phyloP scores from a whole-genome alignment of 208 protist species.

The Acanthamoeba healyi region DNA sequence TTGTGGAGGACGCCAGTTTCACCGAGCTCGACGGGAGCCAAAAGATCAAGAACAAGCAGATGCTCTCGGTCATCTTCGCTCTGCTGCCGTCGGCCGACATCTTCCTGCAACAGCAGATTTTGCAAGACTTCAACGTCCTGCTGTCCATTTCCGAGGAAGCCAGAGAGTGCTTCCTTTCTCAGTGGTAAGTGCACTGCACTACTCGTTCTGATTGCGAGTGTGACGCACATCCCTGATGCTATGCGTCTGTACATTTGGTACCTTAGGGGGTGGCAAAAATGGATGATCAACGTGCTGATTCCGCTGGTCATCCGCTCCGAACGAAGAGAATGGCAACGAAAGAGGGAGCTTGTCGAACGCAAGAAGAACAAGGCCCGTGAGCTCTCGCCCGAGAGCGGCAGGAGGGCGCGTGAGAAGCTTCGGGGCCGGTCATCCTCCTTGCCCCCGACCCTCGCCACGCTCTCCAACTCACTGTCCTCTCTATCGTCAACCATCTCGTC shows the following conservation, averaged over 20 bases:
- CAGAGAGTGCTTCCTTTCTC: constrained; percentile 63
- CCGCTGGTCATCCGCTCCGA: constrained; percentile 60
- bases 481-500: constrained; percentile 38
- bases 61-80: constrained; percentile 52
- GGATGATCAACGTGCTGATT: constrained; percentile 40
- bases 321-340: constrained; percentile 7
- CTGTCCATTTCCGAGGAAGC: constrained; percentile 44
- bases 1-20: constrained; percentile 49
- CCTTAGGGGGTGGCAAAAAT: constrained; percentile 53
- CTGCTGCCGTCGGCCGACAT: constrained; percentile 56
- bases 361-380: constrained; percentile 16
- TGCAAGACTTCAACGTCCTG: constrained; percentile 1
- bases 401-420: background rate
- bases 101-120: constrained; percentile 57
- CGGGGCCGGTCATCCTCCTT: background rate
- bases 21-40: constrained; percentile 64
- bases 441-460: constrained; percentile 4
- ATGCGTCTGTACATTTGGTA: background rate
- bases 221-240: no score
- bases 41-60: constrained; percentile 73
- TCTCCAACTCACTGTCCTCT: constrained; percentile 23
- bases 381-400: background rate
- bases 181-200: no score
- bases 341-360: background rate
- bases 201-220: no score